These are phyloP conservation scores for Lepiota brunneoincarnata DNA, from an alignment of 768 basidiomycete species.

Conservation along the genomic window DNA sequence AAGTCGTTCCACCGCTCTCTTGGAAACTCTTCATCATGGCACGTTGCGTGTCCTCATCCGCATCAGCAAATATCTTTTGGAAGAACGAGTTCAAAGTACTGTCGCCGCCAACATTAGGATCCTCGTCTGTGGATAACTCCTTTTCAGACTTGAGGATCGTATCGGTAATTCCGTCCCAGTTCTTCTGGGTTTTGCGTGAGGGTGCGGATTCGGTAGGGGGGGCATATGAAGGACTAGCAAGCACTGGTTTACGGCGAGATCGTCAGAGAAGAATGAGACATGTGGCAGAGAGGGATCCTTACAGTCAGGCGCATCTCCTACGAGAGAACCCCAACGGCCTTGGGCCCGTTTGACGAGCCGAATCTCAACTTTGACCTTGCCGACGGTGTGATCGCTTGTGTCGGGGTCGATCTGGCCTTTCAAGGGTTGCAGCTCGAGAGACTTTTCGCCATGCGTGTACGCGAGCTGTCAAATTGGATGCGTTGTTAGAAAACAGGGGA, in stretches of 20 bases:
- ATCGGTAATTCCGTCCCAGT: conserved; percentile 87
- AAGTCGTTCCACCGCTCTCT: conserved; percentile 92
- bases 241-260: conserved; percentile 23
- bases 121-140: conserved; percentile 66
- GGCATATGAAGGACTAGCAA: conserved; percentile 26
- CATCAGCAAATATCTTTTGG: conserved; percentile 86
- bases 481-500: neutral
- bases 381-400: conserved; percentile 61
- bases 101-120: conserved; percentile 91
- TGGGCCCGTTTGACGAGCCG: conserved; percentile 63
- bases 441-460: conserved; percentile 69
- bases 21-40: conserved; percentile 99
- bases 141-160: conserved; percentile 67
- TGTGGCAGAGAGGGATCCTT: conserved; percentile 24
- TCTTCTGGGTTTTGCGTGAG: conserved; percentile 54
- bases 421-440: conserved; percentile 73
- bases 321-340: conserved; percentile 73
- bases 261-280: neutral
- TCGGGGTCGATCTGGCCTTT: conserved; percentile 75
- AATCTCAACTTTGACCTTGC: conserved; percentile 88
- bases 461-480: conserved; percentile 35
- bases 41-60: conserved; percentile 86
- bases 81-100: conserved; percentile 84
- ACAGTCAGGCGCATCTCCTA: conserved; percentile 79
- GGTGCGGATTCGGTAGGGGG: conserved; percentile 25